Percentiles rank a stretch among this genome's conserved stretches.
Evolutionary conservation across 2,329 filamentous ascomycete genomes (phyloP).

Genomic region (Trichoderma polysporum): DNA sequence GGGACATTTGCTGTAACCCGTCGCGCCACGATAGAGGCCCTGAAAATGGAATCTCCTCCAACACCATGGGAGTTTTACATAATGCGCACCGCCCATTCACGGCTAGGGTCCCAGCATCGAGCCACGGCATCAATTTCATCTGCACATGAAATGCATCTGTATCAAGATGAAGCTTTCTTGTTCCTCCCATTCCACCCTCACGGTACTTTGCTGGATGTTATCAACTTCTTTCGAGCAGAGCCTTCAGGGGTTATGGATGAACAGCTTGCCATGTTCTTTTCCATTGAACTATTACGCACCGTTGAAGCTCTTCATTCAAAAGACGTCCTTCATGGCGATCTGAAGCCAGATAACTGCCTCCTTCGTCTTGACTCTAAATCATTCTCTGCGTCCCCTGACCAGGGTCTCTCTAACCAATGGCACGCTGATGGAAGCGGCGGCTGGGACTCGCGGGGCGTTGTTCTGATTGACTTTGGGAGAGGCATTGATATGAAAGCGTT

Average conservation of each 20-base stretch:
- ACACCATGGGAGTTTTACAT: conserved; percentile 96
- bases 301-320: conserved; percentile 82
- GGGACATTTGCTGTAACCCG: conserved; percentile 56
- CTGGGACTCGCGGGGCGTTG: conserved; percentile 77
- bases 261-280: conserved; percentile 89
- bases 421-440: conserved; percentile 70
- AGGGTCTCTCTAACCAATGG: conserved; percentile 63
- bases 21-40: conserved; percentile 69
- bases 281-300: conserved; percentile 85
- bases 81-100: conserved; percentile 76
- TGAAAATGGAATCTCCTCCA: conserved; percentile 92
- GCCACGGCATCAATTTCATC: conserved; percentile 75
- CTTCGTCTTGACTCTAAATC: conserved; percentile 67
- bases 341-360: conserved; percentile 95
- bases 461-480: conserved; percentile 91
- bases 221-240: conserved; percentile 80
- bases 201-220: conserved; percentile 89
- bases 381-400: conserved; percentile 25
- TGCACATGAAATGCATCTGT: conserved; percentile 89
- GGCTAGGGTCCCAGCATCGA: conserved; percentile 69
- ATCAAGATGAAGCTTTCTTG: conserved; percentile 84
- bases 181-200: conserved; percentile 85
- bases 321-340: conserved; percentile 82
- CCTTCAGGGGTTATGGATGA: conserved; percentile 80
- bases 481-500: conserved; percentile 93